Evolutionary conservation across 163 green algal genomes (phyloP).

Genomic region (Trebouxiophyceae sp.): DNA sequence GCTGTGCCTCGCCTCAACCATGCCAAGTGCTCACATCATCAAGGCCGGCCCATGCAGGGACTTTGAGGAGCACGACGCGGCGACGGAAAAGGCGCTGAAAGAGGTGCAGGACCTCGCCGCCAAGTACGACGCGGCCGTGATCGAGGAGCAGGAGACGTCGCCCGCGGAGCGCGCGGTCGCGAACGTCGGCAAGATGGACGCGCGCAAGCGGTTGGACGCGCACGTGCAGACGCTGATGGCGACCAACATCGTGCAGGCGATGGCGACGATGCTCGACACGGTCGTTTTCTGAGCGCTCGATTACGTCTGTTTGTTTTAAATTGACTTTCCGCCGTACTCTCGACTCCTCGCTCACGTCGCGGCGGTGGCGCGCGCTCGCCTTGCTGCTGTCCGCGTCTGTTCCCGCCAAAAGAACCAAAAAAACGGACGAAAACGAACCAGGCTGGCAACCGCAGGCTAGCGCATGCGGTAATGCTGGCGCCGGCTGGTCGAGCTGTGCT

Average conservation of each 20-base stretch:
- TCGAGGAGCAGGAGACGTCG: constrained; percentile 81
- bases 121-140: constrained; percentile 56
- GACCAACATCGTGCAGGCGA: constrained; percentile 91
- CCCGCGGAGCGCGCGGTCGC: constrained; percentile 79
- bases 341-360: too few species aligned
- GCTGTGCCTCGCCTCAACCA: too few species aligned
- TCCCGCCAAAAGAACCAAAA: too few species aligned
- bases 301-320: too few species aligned
- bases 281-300: constrained; percentile 73
- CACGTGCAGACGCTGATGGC: constrained; percentile 75
- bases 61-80: constrained; percentile 68
- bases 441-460: too few species aligned
- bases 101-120: constrained; percentile 74
- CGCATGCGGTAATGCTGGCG: too few species aligned
- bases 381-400: too few species aligned
- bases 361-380: too few species aligned
- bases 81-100: constrained; percentile 72
- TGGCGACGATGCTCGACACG: constrained; percentile 95
- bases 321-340: too few species aligned
- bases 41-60: constrained; percentile 30
- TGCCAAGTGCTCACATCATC: too few species aligned
- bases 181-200: constrained; percentile 92
- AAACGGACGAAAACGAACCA: too few species aligned
- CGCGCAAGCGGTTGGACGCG: constrained; percentile 89
- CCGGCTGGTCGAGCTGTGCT: too few species aligned